Conservation (phyloP, 225 moss, liverwort and hornwort species). For the Marchantia polymorpha region DNA sequence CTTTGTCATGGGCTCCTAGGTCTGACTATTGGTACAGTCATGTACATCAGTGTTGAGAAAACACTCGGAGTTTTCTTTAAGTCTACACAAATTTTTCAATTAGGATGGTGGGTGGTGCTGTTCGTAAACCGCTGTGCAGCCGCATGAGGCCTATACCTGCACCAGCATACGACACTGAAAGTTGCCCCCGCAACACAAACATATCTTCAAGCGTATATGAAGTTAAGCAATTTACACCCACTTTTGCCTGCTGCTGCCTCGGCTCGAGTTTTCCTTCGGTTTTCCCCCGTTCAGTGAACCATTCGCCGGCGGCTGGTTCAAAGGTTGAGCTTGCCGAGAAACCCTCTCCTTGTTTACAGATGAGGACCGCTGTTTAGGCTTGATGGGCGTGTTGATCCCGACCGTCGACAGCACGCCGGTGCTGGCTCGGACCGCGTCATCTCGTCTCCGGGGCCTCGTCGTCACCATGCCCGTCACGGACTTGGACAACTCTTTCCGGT, state of each 20-base stretch:
- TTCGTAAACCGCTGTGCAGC: slow-evolving; percentile 4
- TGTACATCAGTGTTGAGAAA: slow-evolving; percentile 15
- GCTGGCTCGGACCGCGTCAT: slow-evolving; percentile 37
- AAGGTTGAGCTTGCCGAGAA: neutral
- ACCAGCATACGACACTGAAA: slow-evolving; percentile 17
- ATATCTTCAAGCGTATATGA: slow-evolving; percentile 6
- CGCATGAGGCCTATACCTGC: slow-evolving; percentile 15
- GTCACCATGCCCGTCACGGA: slow-evolving; percentile 31
- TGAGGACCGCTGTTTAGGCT: slow-evolving; percentile 33
- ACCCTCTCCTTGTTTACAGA: slow-evolving; percentile 29
- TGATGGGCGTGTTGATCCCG: slow-evolving; percentile 41
- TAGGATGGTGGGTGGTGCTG: slow-evolving; percentile 12
- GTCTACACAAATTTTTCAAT: slow-evolving; percentile 25
- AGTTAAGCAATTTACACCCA: slow-evolving; percentile 34
- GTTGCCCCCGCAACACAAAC: slow-evolving; percentile 16
- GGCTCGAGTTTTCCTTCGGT: slow-evolving; percentile 37
- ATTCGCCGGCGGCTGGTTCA: slow-evolving; percentile 3
- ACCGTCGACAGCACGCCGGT: slow-evolving; percentile 40
- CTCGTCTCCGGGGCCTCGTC: slow-evolving; percentile 27
- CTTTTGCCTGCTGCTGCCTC: slow-evolving; percentile 32
- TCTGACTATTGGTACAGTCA: slow-evolving; percentile 24
- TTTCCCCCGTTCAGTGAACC: slow-evolving; percentile 14
- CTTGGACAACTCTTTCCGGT: slow-evolving; percentile 38
- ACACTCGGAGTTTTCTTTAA: slow-evolving; percentile 10
- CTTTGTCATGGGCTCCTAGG: slow-evolving; percentile 1